A percentile compares a stretch with the other conserved stretches of the same genome.
Evolutionary conservation across 2,329 filamentous ascomycete genomes (phyloP).

Genomic region (Ascochyta fabae): DNA sequence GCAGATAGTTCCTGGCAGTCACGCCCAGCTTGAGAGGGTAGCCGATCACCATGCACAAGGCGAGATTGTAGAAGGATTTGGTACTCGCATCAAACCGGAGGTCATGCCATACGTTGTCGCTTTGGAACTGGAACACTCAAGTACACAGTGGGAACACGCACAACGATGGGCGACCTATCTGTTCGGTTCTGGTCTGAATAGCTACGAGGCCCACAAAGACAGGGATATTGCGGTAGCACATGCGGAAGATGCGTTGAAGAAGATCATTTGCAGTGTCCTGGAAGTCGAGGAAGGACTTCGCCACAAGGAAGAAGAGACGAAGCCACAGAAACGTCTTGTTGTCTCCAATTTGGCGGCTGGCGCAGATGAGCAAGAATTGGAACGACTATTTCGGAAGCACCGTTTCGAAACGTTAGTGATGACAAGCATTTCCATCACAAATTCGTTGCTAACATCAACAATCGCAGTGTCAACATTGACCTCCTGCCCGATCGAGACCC

Average conservation of each 20-base stretch:
- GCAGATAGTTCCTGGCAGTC: neutral
- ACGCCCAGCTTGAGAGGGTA: neutral
- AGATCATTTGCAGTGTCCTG: slow-evolving; percentile 15
- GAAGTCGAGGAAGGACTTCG: slow-evolving; percentile 18
- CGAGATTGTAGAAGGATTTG: neutral
- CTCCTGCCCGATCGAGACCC: slow-evolving; percentile 27
- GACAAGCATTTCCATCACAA: too few relatives aligned
- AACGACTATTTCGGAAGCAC: slow-evolving; percentile 22
- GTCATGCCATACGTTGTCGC: slow-evolving; percentile 13
- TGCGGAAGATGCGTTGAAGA: slow-evolving; percentile 16
- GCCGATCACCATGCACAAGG: neutral
- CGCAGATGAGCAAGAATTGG: slow-evolving; percentile 25
- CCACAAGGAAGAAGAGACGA: slow-evolving; percentile 16
- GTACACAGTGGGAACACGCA: slow-evolving; percentile 16
- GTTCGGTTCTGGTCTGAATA: slow-evolving; percentile 17
- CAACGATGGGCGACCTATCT: slow-evolving; percentile 22
- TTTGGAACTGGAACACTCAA: slow-evolving; percentile 21
- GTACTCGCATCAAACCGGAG: neutral
- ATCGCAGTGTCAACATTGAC: slow-evolving; percentile 23
- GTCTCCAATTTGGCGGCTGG: slow-evolving; percentile 38
- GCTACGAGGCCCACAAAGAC: slow-evolving; percentile 14
- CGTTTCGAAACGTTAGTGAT: slow-evolving; percentile 27
- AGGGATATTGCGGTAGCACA: slow-evolving; percentile 14
- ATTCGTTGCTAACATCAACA: neutral
- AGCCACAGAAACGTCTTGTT: slow-evolving; percentile 24